A percentile compares a stretch with the other conserved stretches of the same genome.
Evolutionary conservation across 371 early-diverging fungal species (phyloP).

Genomic region (Pancytospora epiphaga): DNA sequence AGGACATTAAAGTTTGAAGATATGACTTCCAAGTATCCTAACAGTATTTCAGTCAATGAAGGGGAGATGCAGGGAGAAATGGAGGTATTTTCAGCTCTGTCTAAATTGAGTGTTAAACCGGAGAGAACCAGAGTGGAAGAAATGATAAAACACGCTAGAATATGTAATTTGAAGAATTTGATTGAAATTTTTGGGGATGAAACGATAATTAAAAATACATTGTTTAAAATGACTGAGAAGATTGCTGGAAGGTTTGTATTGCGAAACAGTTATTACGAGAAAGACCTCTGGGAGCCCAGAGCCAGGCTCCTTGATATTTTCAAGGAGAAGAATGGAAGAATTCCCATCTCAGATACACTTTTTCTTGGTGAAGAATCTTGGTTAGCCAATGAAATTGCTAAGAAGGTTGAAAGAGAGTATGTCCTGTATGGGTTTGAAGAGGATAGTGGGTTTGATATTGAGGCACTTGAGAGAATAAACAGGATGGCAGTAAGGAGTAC

Average conservation of each 20-base stretch:
- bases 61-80: background rate
- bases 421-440: constrained; percentile 28
- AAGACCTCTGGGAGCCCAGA: constrained; percentile 24
- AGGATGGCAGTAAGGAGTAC: background rate
- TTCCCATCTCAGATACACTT: constrained; percentile 6
- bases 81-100: background rate
- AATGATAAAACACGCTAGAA: constrained; percentile 23
- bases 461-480: constrained; percentile 1
- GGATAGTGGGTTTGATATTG: constrained; percentile 8
- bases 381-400: constrained; percentile 26
- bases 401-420: constrained; percentile 18
- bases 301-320: constrained; percentile 25
- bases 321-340: constrained; percentile 7
- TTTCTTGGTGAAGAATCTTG: constrained; percentile 28
- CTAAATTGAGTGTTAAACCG: background rate
- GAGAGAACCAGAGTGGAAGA: constrained; percentile 20
- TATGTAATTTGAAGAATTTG: constrained; percentile 38
- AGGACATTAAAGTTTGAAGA: constrained; percentile 3
- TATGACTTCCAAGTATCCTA: background rate
- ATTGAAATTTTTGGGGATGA: constrained; percentile 12
- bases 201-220: constrained; percentile 12
- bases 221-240: constrained; percentile 34
- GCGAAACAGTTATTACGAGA: constrained; percentile 42
- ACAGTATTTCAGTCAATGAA: background rate
- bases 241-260: constrained; percentile 40